Evolutionary conservation across 495 filamentous ascomycete species (phyloP).

Genomic region (Daldinia decipiens): DNA sequence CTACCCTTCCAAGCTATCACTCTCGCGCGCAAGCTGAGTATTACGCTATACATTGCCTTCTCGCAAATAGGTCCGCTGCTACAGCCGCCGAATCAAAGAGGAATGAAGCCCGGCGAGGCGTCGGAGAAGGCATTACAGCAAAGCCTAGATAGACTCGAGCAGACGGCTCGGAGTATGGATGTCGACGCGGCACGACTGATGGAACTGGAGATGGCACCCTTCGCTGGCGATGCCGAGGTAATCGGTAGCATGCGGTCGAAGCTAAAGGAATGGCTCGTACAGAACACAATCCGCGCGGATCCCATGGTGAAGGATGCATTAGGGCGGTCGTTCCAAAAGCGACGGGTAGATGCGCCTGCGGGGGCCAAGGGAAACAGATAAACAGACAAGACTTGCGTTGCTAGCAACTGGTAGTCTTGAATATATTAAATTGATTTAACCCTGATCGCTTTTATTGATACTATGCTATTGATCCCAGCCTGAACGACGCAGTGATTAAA

Average conservation of each 20-base stretch:
- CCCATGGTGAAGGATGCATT: conserved; percentile 81
- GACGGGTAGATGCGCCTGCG: conserved; percentile 65
- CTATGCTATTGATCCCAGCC: conserved; percentile 3
- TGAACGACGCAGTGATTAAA: neutral
- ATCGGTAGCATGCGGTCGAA: conserved; percentile 68
- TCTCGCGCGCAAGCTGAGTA: conserved; percentile 77
- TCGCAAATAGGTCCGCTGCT: conserved; percentile 81
- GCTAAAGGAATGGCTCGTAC: conserved; percentile 79
- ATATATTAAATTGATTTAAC: conserved; percentile 17
- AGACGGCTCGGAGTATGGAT: conserved; percentile 65
- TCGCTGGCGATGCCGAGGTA: conserved; percentile 72
- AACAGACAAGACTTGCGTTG: conserved; percentile 11
- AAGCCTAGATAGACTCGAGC: conserved; percentile 67
- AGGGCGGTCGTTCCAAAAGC: conserved; percentile 67
- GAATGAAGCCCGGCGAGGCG: conserved; percentile 47
- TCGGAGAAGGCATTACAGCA: conserved; percentile 54
- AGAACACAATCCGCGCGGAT: conserved; percentile 76
- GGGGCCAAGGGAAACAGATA: conserved; percentile 65
- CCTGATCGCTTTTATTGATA: conserved; percentile 4
- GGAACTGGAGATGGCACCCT: conserved; percentile 84
- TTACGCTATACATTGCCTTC: conserved; percentile 90
- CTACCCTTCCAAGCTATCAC: conserved; percentile 88
- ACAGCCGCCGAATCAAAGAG: conserved; percentile 47
- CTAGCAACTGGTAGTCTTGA: conserved; percentile 9
- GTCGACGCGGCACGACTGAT: conserved; percentile 74